phyloP scores from a whole-genome alignment of 176 grass and related monocot genomes.

The Carex parvula region DNA sequence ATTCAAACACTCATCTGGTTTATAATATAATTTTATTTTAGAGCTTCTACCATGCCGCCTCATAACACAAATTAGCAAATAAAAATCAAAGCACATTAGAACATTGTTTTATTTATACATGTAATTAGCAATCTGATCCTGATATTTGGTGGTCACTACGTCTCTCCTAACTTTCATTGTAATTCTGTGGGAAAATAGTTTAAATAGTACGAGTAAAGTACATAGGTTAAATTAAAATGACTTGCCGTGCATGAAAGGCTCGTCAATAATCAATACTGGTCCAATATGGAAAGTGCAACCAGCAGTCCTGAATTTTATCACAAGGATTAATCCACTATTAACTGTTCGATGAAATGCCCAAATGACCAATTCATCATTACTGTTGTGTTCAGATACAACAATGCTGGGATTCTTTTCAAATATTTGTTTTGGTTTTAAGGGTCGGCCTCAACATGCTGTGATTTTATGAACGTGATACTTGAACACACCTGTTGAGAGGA shows the following conservation, averaged over 20 bases:
- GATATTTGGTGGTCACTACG: slow-evolving; percentile 34
- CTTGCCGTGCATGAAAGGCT: slow-evolving; percentile 56
- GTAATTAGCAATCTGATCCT: slow-evolving; percentile 32
- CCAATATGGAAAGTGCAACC: slow-evolving; percentile 65
- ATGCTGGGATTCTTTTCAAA: not conserved
- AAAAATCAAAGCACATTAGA: not conserved
- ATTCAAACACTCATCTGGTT: not conserved
- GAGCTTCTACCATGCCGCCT: not conserved
- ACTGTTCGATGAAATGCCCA: not conserved
- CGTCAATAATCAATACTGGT: slow-evolving; percentile 55
- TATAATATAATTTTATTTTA: not conserved
- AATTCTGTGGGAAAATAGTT: not conserved
- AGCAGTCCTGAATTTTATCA: slow-evolving; percentile 38
- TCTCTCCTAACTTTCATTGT: slow-evolving; percentile 40
- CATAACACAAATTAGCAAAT: not conserved
- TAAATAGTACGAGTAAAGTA: not conserved
- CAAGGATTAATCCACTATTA: not conserved
- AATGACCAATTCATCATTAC: not conserved
- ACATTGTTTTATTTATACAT: slow-evolving; percentile 29
- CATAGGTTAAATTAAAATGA: not conserved
- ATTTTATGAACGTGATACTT: not conserved
- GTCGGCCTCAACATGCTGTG: not conserved
- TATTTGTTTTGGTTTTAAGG: not conserved
- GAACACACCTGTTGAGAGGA: slow-evolving; percentile 61
- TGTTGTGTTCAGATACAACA: not conserved